Evolutionary conservation across 371 early-diverging fungal genomes (phyloP), one percentile per base, ranked within the genome.

Genomic region (Syncephalastrum contaminatum): DNA sequence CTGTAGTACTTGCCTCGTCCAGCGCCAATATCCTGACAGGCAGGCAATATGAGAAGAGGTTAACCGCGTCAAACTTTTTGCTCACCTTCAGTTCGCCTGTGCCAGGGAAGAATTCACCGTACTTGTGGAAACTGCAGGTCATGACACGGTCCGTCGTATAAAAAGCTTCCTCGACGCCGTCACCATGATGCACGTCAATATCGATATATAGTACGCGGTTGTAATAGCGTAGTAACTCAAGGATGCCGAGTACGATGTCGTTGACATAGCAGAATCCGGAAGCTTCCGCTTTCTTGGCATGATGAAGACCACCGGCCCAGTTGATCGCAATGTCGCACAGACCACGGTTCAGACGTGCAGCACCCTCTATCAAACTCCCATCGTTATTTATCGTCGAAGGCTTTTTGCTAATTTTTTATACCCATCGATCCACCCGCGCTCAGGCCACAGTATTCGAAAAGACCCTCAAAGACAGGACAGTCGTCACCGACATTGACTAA

Each of bases 241-340:
- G 73, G 49, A 99, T 98, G 3, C 90, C 96, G 27, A 99, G 71
- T 3, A 97, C 97, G 64, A 99, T 99, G 64, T 99, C 99, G 78
- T 99, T 99, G n/a, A 99, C 93, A 80, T 99, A 99, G 70, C 99
- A 99, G 73, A 99, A 99, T 14, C 99, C 99, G 48, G 93, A 91
- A 0, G 99, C 98, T 66, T 94, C 97, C 21, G 79, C 74, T 72
- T 95, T 94, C 69, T 98, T 97, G 14, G 99, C 99, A 72, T 99
- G 99, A 72, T 99, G 99, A 51, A 99, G 82, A 1, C 99, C 99
- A 46, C 99, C 99, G 6, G 94, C 86, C 99, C 99, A 99, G 70
- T 99, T 99, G 58, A 99, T 91, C 14, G 94, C 94, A 58, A 98
- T 91, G 62, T 99, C 99, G 48, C 88, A 75, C 48, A 89, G 81